Percentiles rank a stretch among this genome's conserved stretches.
These are phyloP conservation scores for Cystobasidiopsis lactophilus DNA, from an alignment of 768 basidiomycete species.

Conservation along the genomic window DNA sequence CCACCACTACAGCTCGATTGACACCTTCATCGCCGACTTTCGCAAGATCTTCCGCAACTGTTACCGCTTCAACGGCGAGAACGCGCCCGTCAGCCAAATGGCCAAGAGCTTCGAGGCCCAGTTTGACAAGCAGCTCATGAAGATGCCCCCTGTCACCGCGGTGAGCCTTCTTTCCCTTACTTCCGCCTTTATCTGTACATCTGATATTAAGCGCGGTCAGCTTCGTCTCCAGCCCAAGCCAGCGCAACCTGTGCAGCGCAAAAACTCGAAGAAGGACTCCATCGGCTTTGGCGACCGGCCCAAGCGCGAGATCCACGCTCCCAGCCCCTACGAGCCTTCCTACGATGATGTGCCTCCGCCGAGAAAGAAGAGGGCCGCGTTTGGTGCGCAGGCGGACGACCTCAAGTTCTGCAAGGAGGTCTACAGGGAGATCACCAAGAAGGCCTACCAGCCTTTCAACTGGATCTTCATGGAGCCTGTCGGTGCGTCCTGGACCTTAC, in stretches of 20 bases:
- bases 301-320: constrained; percentile 93
- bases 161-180: constrained; percentile 7
- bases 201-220: neutral
- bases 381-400: constrained; percentile 28
- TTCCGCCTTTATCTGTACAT: neutral
- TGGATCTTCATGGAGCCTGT: constrained; percentile 85
- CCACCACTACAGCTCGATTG: constrained; percentile 25
- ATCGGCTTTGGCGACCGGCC: constrained; percentile 33
- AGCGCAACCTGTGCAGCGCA: neutral
- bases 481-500: constrained; percentile 35
- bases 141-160: constrained; percentile 35
- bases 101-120: constrained; percentile 60
- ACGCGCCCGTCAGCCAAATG: constrained; percentile 43
- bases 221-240: neutral
- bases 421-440: constrained; percentile 50
- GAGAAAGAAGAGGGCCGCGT: constrained; percentile 35
- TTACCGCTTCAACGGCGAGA: constrained; percentile 80
- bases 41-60: constrained; percentile 75
- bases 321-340: constrained; percentile 43
- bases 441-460: constrained; percentile 50
- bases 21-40: constrained; percentile 68
- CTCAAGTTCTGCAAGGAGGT: constrained; percentile 44
- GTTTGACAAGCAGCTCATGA: constrained; percentile 71
- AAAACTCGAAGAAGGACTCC: neutral
- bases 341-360: constrained; percentile 28